Evolutionary conservation across 106 monocot genomes (phyloP).

Genomic region (Cymbidium sinense): DNA sequence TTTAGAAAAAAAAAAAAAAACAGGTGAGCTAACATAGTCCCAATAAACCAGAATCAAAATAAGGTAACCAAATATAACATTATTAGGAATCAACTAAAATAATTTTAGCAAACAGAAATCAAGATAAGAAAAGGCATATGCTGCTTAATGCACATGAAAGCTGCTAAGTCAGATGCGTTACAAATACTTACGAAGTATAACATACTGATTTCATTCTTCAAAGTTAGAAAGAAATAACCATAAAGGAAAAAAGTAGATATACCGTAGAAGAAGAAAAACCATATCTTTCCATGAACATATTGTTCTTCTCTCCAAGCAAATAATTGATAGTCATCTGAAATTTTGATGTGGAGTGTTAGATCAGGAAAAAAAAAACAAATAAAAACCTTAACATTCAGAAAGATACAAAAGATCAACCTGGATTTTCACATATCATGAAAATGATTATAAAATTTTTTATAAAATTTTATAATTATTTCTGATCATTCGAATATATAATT

Average conservation of each 20-base stretch:
- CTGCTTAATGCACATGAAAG: too few species aligned
- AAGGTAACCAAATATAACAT: not conserved
- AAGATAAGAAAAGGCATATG: too few species aligned
- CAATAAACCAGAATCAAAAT: not conserved
- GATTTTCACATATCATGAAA: not conserved
- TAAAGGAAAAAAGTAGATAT: not conserved
- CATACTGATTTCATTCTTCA: too few species aligned
- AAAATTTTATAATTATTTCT: too few species aligned
- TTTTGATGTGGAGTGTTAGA: not conserved
- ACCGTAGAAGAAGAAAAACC: constrained; percentile 91
- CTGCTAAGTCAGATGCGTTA: too few species aligned
- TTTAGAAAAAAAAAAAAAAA: not conserved
- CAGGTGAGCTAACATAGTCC: not conserved
- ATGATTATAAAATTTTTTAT: too few species aligned
- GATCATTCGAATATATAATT: too few species aligned
- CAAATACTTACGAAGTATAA: too few species aligned
- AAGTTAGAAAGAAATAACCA: too few species aligned
- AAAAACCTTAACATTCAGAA: not conserved
- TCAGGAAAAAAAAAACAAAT: not conserved
- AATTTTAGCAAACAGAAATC: not conserved
- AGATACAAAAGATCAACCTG: not conserved
- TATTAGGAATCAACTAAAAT: not conserved
- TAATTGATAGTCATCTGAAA: constrained; percentile 92
- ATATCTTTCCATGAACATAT: constrained; percentile 86
- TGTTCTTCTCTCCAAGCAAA: constrained; percentile 58